Evolutionary conservation across 2,329 filamentous ascomycete genomes (phyloP).

Genomic region (Endoconidiophora polonica): DNA sequence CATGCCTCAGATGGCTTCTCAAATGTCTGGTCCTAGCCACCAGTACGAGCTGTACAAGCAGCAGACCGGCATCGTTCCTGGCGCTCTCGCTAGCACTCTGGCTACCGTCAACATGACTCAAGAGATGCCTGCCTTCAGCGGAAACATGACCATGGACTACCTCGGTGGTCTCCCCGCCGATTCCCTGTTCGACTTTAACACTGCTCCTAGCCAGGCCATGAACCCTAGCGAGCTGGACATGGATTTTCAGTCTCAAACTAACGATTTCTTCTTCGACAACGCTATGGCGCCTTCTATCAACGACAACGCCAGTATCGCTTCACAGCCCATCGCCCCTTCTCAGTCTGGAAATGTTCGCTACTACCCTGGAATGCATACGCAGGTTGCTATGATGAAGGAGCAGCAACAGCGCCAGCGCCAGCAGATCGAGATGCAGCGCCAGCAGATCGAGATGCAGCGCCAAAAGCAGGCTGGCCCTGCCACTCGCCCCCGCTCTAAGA

Average conservation of each 20-base stretch:
- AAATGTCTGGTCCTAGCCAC: constrained; percentile 71
- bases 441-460: constrained; percentile 32
- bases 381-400: constrained; percentile 62
- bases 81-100: constrained; percentile 64
- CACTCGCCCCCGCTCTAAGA: constrained; percentile 31
- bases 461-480: constrained; percentile 24
- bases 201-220: constrained; percentile 45
- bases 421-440: constrained; percentile 29
- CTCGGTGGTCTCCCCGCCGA: constrained; percentile 42
- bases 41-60: constrained; percentile 93
- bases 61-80: constrained; percentile 80
- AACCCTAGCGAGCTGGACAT: constrained; percentile 52
- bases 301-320: constrained; percentile 25
- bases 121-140: constrained; percentile 36
- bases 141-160: constrained; percentile 33
- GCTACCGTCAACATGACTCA: constrained; percentile 49
- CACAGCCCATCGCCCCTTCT: constrained; percentile 32
- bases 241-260: constrained; percentile 30
- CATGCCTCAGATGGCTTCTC: constrained; percentile 32
- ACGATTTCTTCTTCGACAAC: constrained; percentile 48
- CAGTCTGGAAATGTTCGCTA: constrained; percentile 46
- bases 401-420: constrained; percentile 53
- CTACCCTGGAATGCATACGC: constrained; percentile 87
- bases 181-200: constrained; percentile 57
- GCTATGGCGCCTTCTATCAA: constrained; percentile 22